phyloP scores from a whole-genome alignment of 2,329 filamentous ascomycete species.

The Epichloe amarillans region DNA sequence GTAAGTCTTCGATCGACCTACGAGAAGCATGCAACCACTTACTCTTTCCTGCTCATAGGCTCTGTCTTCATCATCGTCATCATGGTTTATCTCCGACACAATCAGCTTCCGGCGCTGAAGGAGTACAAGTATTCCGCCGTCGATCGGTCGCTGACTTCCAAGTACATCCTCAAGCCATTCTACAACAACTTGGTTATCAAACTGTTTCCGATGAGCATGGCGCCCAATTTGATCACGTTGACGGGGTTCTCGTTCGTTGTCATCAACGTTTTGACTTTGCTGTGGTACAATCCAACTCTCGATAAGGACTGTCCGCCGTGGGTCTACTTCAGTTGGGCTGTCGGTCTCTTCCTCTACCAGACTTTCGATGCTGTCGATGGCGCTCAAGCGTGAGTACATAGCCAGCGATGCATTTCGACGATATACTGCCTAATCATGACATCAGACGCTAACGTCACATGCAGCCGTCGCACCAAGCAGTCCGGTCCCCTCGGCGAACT shows the following conservation, averaged over 20 bases:
- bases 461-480: slow-evolving; percentile 71
- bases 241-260: slow-evolving; percentile 85
- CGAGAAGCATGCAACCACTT: not conserved
- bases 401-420: not conserved
- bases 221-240: slow-evolving; percentile 75
- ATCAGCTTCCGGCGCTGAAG: slow-evolving; percentile 74
- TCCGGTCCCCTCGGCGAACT: slow-evolving; percentile 90
- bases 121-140: slow-evolving; percentile 93
- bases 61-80: not conserved
- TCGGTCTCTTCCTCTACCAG: slow-evolving; percentile 89
- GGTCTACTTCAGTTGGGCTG: slow-evolving; percentile 88
- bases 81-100: slow-evolving; percentile 94
- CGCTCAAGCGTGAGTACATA: slow-evolving; percentile 63
- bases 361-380: slow-evolving; percentile 97
- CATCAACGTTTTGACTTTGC: slow-evolving; percentile 74
- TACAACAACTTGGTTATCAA: slow-evolving; percentile 92
- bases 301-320: slow-evolving; percentile 87
- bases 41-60: not conserved
- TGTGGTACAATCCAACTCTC: slow-evolving; percentile 92
- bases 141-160: slow-evolving; percentile 79
- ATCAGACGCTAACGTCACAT: not conserved
- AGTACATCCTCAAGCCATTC: slow-evolving; percentile 93
- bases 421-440: not conserved
- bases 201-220: slow-evolving; percentile 92
- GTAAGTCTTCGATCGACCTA: not conserved